Evolutionary conservation across 208 protist species (phyloP).

Genomic region (Acanthamoeba rhysodes): DNA sequence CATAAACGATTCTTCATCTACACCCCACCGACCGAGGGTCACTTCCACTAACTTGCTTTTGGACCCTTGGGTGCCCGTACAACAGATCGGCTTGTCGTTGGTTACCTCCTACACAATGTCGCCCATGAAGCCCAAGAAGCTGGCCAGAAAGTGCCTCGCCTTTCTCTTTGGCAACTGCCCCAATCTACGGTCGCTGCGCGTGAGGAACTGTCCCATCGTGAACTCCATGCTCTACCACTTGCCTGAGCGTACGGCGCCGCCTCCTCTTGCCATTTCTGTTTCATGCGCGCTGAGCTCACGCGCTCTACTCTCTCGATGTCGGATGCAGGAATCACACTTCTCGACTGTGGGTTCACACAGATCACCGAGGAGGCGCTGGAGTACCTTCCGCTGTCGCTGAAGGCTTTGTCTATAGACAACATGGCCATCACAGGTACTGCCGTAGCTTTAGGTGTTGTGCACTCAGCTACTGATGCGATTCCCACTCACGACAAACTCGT

Average conservation of each 20-base stretch:
- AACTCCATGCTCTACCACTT: conserved; percentile 53
- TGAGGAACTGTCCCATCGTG: conserved; percentile 40
- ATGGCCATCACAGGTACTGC: conserved; percentile 43
- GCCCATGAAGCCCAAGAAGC: conserved; percentile 36
- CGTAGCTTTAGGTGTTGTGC: no score
- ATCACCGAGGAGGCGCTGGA: conserved; percentile 50
- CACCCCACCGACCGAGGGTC: not conserved
- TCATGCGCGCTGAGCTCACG: not conserved
- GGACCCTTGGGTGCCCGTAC: not conserved
- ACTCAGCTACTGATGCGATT: no score
- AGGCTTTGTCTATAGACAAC: conserved; percentile 41
- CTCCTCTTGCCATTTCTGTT: not conserved
- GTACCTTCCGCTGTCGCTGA: conserved; percentile 44
- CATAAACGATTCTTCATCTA: not conserved
- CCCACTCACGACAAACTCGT: no score
- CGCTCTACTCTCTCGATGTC: not conserved
- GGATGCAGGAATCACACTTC: not conserved
- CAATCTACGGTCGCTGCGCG: conserved; percentile 39
- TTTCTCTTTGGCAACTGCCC: conserved; percentile 58
- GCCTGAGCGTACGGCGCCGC: conserved; percentile 19
- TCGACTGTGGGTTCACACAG: conserved; percentile 51
- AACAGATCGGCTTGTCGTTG: conserved; percentile 24
- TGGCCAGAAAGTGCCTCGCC: conserved; percentile 48
- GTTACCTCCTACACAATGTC: conserved; percentile 52
- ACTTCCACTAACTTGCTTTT: no score